These are phyloP conservation scores for Carex arenaria DNA, from an alignment of 202 grass and related monocot species.

Conservation along the genomic window DNA sequence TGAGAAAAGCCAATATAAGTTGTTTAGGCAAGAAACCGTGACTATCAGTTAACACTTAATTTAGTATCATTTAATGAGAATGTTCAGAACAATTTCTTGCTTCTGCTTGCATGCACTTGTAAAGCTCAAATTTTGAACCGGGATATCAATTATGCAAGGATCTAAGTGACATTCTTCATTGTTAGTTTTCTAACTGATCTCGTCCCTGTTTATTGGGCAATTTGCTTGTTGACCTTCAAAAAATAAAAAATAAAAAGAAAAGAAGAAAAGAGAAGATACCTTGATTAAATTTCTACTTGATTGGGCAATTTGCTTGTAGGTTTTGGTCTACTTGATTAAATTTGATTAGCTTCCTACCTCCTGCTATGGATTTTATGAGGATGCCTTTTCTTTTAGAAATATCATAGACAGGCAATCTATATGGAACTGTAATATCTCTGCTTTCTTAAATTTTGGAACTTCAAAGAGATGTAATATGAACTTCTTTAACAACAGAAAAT, in stretches of 20 bases:
- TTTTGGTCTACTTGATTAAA: neutral
- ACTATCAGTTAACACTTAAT: neutral
- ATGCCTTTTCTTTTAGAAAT: neutral
- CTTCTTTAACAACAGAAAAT: conserved; percentile 42
- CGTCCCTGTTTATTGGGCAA: neutral
- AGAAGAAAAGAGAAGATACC: neutral
- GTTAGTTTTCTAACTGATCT: conserved; percentile 16
- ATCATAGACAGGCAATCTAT: neutral
- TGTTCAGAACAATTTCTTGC: neutral
- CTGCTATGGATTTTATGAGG: neutral
- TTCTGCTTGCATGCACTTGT: neutral
- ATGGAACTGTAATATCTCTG: conserved; percentile 3
- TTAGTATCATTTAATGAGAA: neutral
- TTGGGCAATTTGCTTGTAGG: neutral
- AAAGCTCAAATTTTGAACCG: neutral
- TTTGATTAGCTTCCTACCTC: neutral
- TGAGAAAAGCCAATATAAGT: neutral
- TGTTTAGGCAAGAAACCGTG: neutral
- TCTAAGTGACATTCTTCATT: neutral
- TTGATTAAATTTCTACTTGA: too few relatives aligned
- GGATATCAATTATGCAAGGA: neutral
- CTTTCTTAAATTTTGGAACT: neutral
- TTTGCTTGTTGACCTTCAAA: neutral
- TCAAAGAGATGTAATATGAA: neutral
- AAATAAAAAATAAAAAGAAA: neutral